Percentiles rank a stretch among this genome's conserved stretches.
phyloP scores from a whole-genome alignment of 768 basidiomycete species.

The Atractiella rhizophila region DNA sequence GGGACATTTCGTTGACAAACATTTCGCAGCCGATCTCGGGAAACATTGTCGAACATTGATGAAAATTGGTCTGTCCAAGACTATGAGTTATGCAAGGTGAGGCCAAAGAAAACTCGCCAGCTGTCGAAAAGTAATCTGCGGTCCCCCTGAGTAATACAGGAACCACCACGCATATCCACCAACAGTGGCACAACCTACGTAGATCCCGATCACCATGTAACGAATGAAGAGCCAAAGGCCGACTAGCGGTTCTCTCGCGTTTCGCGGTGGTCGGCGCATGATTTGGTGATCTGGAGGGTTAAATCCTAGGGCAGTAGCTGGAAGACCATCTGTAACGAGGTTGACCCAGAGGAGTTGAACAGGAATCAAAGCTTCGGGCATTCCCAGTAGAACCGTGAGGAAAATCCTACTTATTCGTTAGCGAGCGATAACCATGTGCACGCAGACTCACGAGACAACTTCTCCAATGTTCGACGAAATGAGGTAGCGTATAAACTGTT shows the following conservation, averaged over 20 bases:
- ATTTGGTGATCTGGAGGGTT: slow-evolving; percentile 83
- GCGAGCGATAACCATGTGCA: no score
- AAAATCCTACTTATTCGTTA: slow-evolving; percentile 38
- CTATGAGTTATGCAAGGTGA: neutral
- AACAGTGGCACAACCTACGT: slow-evolving; percentile 85
- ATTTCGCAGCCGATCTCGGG: slow-evolving; percentile 83
- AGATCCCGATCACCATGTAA: slow-evolving; percentile 74
- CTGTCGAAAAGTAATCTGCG: slow-evolving; percentile 79
- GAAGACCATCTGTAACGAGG: slow-evolving; percentile 60
- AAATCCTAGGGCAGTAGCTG: slow-evolving; percentile 90
- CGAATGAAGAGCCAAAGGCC: slow-evolving; percentile 86
- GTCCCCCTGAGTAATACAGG: slow-evolving; percentile 63
- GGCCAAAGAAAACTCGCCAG: slow-evolving; percentile 33
- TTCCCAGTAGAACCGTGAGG: slow-evolving; percentile 82
- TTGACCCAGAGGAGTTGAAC: slow-evolving; percentile 98
- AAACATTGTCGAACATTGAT: slow-evolving; percentile 59
- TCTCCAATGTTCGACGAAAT: slow-evolving; percentile 93
- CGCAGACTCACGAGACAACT: slow-evolving; percentile 32
- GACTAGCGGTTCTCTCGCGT: slow-evolving; percentile 69
- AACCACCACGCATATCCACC: slow-evolving; percentile 99
- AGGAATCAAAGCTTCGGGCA: slow-evolving; percentile 97
- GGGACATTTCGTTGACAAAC: slow-evolving; percentile 51
- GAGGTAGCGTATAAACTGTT: slow-evolving; percentile 97
- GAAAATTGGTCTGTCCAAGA: slow-evolving; percentile 61
- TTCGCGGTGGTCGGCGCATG: slow-evolving; percentile 81